phyloP scores from a whole-genome alignment of 208 protist genomes.

The Trypanosoma cruzi region DNA sequence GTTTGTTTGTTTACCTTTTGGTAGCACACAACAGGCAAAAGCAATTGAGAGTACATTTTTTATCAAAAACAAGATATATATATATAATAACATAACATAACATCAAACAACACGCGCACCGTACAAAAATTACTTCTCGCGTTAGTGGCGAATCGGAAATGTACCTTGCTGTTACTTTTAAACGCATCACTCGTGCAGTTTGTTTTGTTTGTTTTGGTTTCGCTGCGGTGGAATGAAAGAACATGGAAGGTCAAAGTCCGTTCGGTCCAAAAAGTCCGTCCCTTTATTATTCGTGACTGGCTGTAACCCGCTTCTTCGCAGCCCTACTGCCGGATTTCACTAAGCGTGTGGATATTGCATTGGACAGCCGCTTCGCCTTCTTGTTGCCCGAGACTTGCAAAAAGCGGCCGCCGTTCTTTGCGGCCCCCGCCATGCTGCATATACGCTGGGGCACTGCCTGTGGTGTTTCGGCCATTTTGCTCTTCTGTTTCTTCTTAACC shows the following conservation, averaged over 20 bases:
- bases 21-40: too few species aligned
- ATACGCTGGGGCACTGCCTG: constrained; percentile 16
- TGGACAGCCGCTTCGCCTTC: constrained; percentile 18
- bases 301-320: constrained; percentile 9
- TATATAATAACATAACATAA: too few species aligned
- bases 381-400: constrained; percentile 19
- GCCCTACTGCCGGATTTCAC: constrained; percentile 15
- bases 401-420: constrained; percentile 27
- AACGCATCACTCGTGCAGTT: neutral
- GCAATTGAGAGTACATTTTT: too few species aligned
- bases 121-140: neutral
- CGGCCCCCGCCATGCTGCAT: constrained; percentile 21
- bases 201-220: constrained; percentile 32
- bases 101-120: too few species aligned
- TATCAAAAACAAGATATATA: too few species aligned
- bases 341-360: constrained; percentile 1
- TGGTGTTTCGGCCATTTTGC: neutral
- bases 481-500: constrained; percentile 7
- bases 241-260: neutral
- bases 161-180: neutral
- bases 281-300: constrained; percentile 6
- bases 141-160: neutral
- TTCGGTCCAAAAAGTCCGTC: neutral
- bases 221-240: constrained; percentile 1
- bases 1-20: too few species aligned